Base-by-base conservation (phyloP, 129 eudicot genomes). In the Deinandra increscens region DNA sequence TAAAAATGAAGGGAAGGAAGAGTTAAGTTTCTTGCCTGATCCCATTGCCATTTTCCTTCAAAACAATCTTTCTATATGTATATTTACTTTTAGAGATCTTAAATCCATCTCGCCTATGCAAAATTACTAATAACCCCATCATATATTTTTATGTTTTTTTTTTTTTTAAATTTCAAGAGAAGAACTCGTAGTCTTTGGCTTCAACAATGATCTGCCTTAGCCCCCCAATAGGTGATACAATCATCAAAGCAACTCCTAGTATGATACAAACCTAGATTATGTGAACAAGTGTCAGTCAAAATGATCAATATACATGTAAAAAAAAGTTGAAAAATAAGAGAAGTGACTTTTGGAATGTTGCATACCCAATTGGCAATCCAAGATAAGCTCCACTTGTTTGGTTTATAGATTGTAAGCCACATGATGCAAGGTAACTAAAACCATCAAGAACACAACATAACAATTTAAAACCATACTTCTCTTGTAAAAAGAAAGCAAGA, bases 141-240 rank as follows among this genome's bases (percentile, higher is more conserved):
- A 13, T 41, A 65, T 45, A 65, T 20, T 65, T 65, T n/a, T 65
- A 42, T 41, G 8, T 12, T 19, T 54, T 14, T 17, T 37, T n/a
- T 9, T 12, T 19, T 54, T 14, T 17, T 37, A 9, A 4, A 13
- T 36, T 37, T 49, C 50, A 88, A 41, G 85, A 80, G 77, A 76
- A 89, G 87, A 89, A 89, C 17, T 79, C 13, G 18, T 86, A 89
- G 77, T 14, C 39, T 70, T 86, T 89, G 68, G 96, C 89, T 69
- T 86, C 78, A 15, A 86, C 11, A 17, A 89, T 82, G 66, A 89
- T 89, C 84, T 64, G 81, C 76, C 96, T 81, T 76, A 86, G 73
- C 42, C 82, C 96, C 59, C 92, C 96, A 56, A 89, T 89, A 13
- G 96, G 96, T 55, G 91, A 80, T 76, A 86, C 46, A 64, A 89